phyloP scores from a whole-genome alignment of 805 yeast species.

The Candida taoyuanica region DNA sequence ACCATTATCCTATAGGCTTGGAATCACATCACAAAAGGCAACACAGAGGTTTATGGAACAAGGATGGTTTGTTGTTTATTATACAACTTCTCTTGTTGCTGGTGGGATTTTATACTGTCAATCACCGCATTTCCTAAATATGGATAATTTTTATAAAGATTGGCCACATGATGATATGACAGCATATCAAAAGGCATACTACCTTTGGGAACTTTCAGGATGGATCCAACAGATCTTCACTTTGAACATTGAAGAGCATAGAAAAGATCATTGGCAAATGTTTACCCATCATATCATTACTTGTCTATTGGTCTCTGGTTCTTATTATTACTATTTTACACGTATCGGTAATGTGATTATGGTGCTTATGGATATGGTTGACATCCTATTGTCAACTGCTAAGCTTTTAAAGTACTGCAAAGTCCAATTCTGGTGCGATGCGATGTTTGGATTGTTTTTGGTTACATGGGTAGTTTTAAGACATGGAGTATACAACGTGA shows the following conservation, averaged over 20 bases:
- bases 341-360: slow-evolving; percentile 76
- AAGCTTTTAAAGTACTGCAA: slow-evolving; percentile 76
- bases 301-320: slow-evolving; percentile 57
- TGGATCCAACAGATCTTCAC: slow-evolving; percentile 82
- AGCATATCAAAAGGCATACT: slow-evolving; percentile 56
- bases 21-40: slow-evolving; percentile 47
- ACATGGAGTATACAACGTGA: slow-evolving; percentile 68
- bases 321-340: slow-evolving; percentile 67
- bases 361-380: slow-evolving; percentile 80
- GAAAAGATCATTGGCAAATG: slow-evolving; percentile 87
- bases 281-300: slow-evolving; percentile 85
- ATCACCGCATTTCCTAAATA: slow-evolving; percentile 56
- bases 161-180: slow-evolving; percentile 74
- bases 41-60: slow-evolving; percentile 78
- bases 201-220: slow-evolving; percentile 64
- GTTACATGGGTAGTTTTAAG: slow-evolving; percentile 65
- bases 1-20: slow-evolving; percentile 47
- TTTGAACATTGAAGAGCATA: slow-evolving; percentile 67
- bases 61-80: slow-evolving; percentile 70
- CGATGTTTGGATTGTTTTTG: slow-evolving; percentile 62
- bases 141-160: slow-evolving; percentile 52
- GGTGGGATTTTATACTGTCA: slow-evolving; percentile 56
- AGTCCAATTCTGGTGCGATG: slow-evolving; percentile 54
- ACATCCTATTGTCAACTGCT: slow-evolving; percentile 64
- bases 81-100: slow-evolving; percentile 44